phyloP scores from a whole-genome alignment of 805 yeast species.

The Ogataea allantospora region DNA sequence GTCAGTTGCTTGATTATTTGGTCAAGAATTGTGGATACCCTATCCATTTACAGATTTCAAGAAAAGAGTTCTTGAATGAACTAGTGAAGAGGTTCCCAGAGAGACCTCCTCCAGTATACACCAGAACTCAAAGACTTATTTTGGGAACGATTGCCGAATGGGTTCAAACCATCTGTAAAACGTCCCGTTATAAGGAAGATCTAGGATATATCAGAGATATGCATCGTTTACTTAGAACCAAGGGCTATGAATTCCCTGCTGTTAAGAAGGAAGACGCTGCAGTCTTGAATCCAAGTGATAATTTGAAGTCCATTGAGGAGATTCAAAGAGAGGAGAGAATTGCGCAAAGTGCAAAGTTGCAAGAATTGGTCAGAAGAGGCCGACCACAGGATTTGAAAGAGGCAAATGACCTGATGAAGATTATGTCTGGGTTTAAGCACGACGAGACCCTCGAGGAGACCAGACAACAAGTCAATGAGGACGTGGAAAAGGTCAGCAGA shows the following conservation, averaged over 20 bases:
- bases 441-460: constrained; percentile 70
- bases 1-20: constrained; percentile 65
- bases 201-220: constrained; percentile 89
- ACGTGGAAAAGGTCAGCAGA: constrained; percentile 76
- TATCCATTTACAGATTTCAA: constrained; percentile 87
- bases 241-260: constrained; percentile 93
- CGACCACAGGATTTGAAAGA: constrained; percentile 93
- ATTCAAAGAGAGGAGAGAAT: constrained; percentile 88
- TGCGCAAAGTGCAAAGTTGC: constrained; percentile 92
- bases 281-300: constrained; percentile 86
- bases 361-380: constrained; percentile 92
- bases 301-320: constrained; percentile 83
- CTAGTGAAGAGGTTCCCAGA: constrained; percentile 93
- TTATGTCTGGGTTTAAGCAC: constrained; percentile 96
- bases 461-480: constrained; percentile 76
- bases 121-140: constrained; percentile 79
- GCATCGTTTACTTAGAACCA: constrained; percentile 86
- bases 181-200: constrained; percentile 87
- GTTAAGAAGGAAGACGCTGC: constrained; percentile 88
- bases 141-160: constrained; percentile 94
- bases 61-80: constrained; percentile 92
- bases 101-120: constrained; percentile 82
- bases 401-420: constrained; percentile 94
- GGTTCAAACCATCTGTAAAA: constrained; percentile 91
- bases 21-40: constrained; percentile 99